Evolutionary conservation across 306 rosid species (phyloP).

Genomic region (Prunus mume): DNA sequence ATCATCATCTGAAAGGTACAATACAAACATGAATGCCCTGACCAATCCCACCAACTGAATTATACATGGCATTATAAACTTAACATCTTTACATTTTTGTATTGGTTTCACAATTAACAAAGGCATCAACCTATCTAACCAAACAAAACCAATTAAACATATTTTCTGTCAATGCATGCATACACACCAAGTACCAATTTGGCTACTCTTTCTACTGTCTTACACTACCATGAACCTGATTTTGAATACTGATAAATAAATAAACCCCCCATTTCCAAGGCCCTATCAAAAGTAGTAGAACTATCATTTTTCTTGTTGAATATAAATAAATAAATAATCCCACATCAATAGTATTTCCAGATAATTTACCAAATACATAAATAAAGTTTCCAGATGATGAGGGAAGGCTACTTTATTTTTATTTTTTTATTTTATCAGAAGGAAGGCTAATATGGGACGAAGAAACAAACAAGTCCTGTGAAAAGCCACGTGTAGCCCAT

Average conservation of each 20-base stretch:
- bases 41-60: neutral
- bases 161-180: neutral
- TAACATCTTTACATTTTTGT: neutral
- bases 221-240: no score
- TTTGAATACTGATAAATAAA: no score
- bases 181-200: neutral
- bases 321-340: no score
- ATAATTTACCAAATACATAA: no score
- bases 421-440: neutral
- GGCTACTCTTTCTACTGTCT: neutral
- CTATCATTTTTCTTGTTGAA: no score
- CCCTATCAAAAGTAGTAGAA: no score
- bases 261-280: no score
- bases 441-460: neutral
- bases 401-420: no score
- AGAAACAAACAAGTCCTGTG: conserved; percentile 15
- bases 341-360: no score
- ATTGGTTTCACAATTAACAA: neutral
- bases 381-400: no score
- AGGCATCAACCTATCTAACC: neutral
- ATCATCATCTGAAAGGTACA: neutral
- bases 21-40: neutral
- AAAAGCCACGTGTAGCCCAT: conserved; percentile 4
- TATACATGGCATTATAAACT: neutral
- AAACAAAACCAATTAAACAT: neutral